These are phyloP conservation scores for Diaporthe amygdali DNA, from an alignment of 2,329 filamentous ascomycete species.

Conservation along the genomic window DNA sequence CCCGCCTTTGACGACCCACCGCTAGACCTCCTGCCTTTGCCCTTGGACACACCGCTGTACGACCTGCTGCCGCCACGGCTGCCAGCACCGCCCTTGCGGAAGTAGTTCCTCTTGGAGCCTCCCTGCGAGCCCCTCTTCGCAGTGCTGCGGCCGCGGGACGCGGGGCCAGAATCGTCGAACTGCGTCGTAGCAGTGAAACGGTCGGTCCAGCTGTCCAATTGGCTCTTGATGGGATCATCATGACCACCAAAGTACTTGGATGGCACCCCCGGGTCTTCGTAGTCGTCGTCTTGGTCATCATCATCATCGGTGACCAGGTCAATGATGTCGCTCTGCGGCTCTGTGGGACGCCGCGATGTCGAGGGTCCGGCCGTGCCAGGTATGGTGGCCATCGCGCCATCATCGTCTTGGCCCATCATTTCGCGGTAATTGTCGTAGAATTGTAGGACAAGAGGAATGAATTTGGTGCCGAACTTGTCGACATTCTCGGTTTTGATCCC, in stretches of 20 bases:
- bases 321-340: conserved; percentile 50
- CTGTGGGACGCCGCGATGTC: conserved; percentile 8
- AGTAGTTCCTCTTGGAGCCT: conserved; percentile 24
- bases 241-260: conserved; percentile 53
- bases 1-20: conserved; percentile 13
- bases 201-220: conserved; percentile 35
- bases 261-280: conserved; percentile 38
- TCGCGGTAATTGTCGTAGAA: conserved; percentile 53
- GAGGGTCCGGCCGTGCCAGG: conserved; percentile 21
- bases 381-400: conserved; percentile 22
- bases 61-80: conserved; percentile 24
- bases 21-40: conserved; percentile 20
- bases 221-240: conserved; percentile 20
- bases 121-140: conserved; percentile 20
- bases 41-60: conserved; percentile 29
- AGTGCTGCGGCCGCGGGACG: conserved; percentile 28
- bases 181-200: conserved; percentile 30
- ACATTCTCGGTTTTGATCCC: conserved; percentile 70
- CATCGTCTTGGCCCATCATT: conserved; percentile 47
- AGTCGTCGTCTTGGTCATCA: conserved; percentile 34
- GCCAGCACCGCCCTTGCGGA: conserved; percentile 25
- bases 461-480: conserved; percentile 61
- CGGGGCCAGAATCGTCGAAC: conserved; percentile 29
- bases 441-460: conserved; percentile 63
- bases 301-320: conserved; percentile 58